A percentile compares a stretch with the other conserved stretches of the same genome.
Conservation (phyloP, 805 yeast genomes). For the Wickerhamiella parazyma region DNA sequence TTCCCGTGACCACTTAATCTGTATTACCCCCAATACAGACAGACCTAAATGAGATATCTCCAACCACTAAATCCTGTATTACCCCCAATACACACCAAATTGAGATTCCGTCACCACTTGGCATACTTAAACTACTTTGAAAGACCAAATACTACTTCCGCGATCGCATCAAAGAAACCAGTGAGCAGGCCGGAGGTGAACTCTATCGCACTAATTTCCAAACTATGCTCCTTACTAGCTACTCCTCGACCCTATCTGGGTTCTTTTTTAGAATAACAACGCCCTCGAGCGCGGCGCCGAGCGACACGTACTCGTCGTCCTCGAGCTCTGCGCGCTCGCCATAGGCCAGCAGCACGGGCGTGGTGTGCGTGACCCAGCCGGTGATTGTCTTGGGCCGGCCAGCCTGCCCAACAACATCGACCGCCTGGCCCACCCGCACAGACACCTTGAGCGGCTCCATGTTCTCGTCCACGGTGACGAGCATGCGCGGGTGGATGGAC, state of each 20-base stretch:
- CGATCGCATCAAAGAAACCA: no score
- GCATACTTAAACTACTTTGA: no score
- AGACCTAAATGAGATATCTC: no score
- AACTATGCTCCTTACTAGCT: no score
- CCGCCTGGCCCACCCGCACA: conserved; percentile 98
- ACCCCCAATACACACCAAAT: no score
- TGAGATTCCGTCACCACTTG: no score
- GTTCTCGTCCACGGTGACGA: conserved; percentile 82
- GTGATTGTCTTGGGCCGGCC: conserved; percentile 98
- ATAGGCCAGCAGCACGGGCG: conserved; percentile 84
- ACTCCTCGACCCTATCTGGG: conserved; percentile 34
- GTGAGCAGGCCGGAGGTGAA: no score
- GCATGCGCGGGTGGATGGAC: conserved; percentile 84
- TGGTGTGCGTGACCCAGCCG: conserved; percentile 98
- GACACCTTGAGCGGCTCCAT: conserved; percentile 87
- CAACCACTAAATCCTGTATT: no score
- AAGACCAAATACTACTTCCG: no score
- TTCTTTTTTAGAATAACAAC: conserved; percentile 84
- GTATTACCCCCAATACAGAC: no score
- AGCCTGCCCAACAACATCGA: conserved; percentile 96
- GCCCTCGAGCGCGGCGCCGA: conserved; percentile 77
- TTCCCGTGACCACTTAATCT: no score
- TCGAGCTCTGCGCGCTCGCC: conserved; percentile 98
- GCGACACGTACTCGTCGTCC: conserved; percentile 78
- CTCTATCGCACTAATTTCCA: no score